Evolutionary conservation across 495 filamentous ascomycete species (phyloP), one percentile per base, ranked within the genome.

Genomic region (Terfezia boudieri): DNA sequence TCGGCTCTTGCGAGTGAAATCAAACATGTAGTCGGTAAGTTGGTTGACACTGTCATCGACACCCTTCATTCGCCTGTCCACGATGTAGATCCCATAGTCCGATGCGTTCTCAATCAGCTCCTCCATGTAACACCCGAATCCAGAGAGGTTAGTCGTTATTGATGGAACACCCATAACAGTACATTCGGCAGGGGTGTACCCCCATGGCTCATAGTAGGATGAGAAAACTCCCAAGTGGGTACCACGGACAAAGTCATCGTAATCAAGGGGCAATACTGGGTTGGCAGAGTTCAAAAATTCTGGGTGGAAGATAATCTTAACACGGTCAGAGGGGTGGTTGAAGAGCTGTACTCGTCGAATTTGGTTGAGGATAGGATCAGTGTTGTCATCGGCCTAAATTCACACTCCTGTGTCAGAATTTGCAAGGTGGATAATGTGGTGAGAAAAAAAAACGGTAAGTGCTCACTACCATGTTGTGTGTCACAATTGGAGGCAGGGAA

Each of bases 121-220:
- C 67, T 98, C 90, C 90, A 98, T 98, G 66, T 98, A 98, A 68
- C 90, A 98, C 41, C 90, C 90, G 59, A 98, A 98, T 8, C 90
- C 90, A 22, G 90, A 95, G 8, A 98, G 73, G 61, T 98, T 98
- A 9, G 90, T 98, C 7, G 90, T 96, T 70, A 98, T 98, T 68
- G 85, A 93, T 16, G 90, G 90, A 52, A 98, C 89, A 58, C 90
- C 90, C 90, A 98, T 98, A 49, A 98, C 90, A 0, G 90, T 98
- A 70, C 90, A 98, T 67, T 98, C 90, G 35, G 90, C 90, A 0
- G 90, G 90, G 0, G 90, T 98, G 62, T 98, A 98, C 54, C 90
- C 90, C 90, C 90, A 98, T 22, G 90, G 90, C 69, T 98, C 90
- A 64, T 98, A 98, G 74, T 98, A 98, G 43, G 90, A 95, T 8